These are phyloP conservation scores for Coniella lustricola DNA, from an alignment of 2,329 filamentous ascomycete species.

Conservation along the genomic window DNA sequence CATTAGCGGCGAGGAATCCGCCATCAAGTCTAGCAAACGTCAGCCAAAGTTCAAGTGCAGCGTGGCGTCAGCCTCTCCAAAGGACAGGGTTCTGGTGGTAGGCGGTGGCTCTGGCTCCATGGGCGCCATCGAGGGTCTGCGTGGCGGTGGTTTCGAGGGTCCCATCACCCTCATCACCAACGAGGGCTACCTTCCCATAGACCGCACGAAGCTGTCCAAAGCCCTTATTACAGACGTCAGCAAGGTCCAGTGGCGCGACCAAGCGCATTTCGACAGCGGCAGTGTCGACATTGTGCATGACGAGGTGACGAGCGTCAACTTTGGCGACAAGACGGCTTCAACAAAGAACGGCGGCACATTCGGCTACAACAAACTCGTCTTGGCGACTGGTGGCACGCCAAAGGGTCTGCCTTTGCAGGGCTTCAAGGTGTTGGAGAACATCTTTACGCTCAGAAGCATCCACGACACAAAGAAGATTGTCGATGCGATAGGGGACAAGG, in stretches of 20 bases:
- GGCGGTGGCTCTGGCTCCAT: constrained; percentile 82
- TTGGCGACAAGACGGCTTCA: constrained; percentile 62
- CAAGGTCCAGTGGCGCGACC: constrained; percentile 71
- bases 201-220: constrained; percentile 93
- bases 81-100: constrained; percentile 72
- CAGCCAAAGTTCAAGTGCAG: constrained; percentile 68
- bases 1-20: constrained; percentile 70
- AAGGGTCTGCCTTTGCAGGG: constrained; percentile 71
- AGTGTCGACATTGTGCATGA: constrained; percentile 52
- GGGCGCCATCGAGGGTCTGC: constrained; percentile 74
- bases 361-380: constrained; percentile 78
- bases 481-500: constrained; percentile 69
- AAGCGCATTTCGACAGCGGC: constrained; percentile 66
- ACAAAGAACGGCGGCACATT: constrained; percentile 67
- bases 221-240: constrained; percentile 73
- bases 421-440: constrained; percentile 78
- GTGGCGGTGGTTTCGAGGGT: constrained; percentile 73
- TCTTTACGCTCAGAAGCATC: constrained; percentile 77
- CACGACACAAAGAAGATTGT: constrained; percentile 72
- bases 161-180: constrained; percentile 74
- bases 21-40: constrained; percentile 70
- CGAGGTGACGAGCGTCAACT: constrained; percentile 70
- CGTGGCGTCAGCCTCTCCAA: constrained; percentile 33
- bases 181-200: constrained; percentile 82
- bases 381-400: constrained; percentile 80